These are phyloP conservation scores for Mytilinidion resinicola DNA, from an alignment of 495 filamentous ascomycete species.

Conservation along the genomic window DNA sequence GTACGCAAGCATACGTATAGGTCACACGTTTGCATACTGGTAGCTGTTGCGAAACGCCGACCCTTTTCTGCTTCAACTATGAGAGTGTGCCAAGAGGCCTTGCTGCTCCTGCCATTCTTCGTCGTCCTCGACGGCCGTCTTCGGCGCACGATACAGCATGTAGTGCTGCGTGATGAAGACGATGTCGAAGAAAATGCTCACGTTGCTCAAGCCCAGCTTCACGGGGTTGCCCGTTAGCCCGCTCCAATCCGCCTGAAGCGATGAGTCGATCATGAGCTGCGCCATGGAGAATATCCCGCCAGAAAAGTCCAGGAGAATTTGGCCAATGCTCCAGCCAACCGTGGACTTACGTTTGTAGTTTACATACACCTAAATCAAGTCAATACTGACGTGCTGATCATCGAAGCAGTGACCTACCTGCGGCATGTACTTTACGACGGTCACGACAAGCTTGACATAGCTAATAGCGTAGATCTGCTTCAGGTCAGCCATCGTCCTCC, in stretches of 20 bases:
- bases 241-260: conserved; percentile 77
- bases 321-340: conserved; percentile 75
- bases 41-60: too few species aligned
- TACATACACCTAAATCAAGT: conserved; percentile 36
- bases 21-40: too few species aligned
- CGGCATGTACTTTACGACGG: conserved; percentile 85
- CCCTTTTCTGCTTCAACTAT: too few species aligned
- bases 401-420: conserved; percentile 46
- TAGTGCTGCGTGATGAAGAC: conserved; percentile 88
- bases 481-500: conserved; percentile 4
- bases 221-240: conserved; percentile 87
- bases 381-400: neutral
- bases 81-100: neutral
- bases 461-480: conserved; percentile 68
- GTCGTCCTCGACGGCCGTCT: conserved; percentile 9
- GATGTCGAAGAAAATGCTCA: conserved; percentile 78
- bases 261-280: conserved; percentile 79
- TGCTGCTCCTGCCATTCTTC: neutral
- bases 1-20: too few species aligned
- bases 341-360: conserved; percentile 83
- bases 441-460: conserved; percentile 84
- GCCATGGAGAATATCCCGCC: conserved; percentile 77
- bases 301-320: conserved; percentile 76
- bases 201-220: conserved; percentile 77
- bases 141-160: conserved; percentile 34